Base-by-base conservation (phyloP, 2,329 filamentous ascomycete genomes). In the Colletotrichum magnum region DNA sequence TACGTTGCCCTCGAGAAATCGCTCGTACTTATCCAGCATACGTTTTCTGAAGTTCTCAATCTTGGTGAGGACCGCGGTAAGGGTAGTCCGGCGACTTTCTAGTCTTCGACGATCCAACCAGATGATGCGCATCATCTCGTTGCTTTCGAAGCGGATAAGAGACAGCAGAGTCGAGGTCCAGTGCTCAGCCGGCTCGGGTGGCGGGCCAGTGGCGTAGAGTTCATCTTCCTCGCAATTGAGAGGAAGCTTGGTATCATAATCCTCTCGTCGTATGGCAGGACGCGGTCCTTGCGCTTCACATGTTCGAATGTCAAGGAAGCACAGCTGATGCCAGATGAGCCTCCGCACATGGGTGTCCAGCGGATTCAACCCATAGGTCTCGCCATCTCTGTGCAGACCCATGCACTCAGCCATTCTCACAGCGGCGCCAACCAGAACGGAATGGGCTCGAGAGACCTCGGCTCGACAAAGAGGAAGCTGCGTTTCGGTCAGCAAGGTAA, bases 331-430 rank as follows among this genome's bases (percentile, higher is more conserved):
- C 93, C 92, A 94, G 41, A 94, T 84, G 47, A 94, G 81, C 5
- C 92, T 88, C 13, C 92, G 88, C 3, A 94, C 84, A 61, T 94
- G 92, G 0, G 89, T 90, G 73, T 94, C 92, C 3, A 94, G 80
- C 0, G 92, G 86, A 3, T 85, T 88, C 65, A 92, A 85, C 1
- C 87, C 88, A 74, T 93, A 94, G 10, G 86, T 84, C 51, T 88
- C 86, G 16, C 91, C 91, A 72, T 94, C 92, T 9, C 91, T 87
- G 75, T 94, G 91, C 18, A 94, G 80, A 2, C 92, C 91, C 90
- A 94, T 93, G 74, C 92, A 94, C 80, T 94, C 91, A 6, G 91
- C 92, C 77, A 94, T 87, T 16, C 92, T 86, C 50, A 94, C 90
- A 4, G 91, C 92, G 15, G 91, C 89, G 3, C 91, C 92, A 4